A percentile compares a stretch with the other conserved stretches of the same genome.
phyloP scores from a whole-genome alignment of 768 basidiomycete species.

The Pholiota molesta region DNA sequence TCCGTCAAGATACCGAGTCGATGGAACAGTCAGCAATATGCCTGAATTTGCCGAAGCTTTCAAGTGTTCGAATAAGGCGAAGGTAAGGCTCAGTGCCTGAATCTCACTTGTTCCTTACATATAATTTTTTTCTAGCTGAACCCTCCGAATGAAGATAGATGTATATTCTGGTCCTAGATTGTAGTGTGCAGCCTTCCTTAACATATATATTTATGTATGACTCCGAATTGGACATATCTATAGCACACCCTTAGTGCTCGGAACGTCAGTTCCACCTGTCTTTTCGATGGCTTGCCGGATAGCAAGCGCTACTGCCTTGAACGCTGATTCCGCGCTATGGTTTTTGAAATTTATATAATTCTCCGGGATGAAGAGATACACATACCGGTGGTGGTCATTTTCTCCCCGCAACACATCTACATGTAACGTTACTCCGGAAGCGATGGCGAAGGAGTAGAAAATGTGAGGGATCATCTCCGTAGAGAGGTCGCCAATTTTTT shows the following conservation, averaged over 20 bases:
- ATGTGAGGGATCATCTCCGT: slow-evolving; percentile 99
- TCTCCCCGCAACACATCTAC: slow-evolving; percentile 93
- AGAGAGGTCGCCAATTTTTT: slow-evolving; percentile 93
- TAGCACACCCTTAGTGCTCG: slow-evolving; percentile 96
- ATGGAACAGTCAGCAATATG: slow-evolving; percentile 86
- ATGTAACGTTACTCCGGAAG: slow-evolving; percentile 91
- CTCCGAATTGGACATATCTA: slow-evolving; percentile 23
- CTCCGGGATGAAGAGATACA: neutral
- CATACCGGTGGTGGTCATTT: slow-evolving; percentile 97
- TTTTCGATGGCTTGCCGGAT: slow-evolving; percentile 92
- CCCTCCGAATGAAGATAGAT: slow-evolving; percentile 77
- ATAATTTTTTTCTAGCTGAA: slow-evolving; percentile 56
- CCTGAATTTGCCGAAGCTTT: slow-evolving; percentile 90
- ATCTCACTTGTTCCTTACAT: neutral
- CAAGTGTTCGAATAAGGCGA: slow-evolving; percentile 74
- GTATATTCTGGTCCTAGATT: slow-evolving; percentile 74
- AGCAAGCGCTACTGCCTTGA: slow-evolving; percentile 96
- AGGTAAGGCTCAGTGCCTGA: slow-evolving; percentile 49
- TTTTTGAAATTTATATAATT: neutral
- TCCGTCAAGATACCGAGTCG: slow-evolving; percentile 75
- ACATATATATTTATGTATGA: slow-evolving; percentile 19
- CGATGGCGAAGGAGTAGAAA: slow-evolving; percentile 97
- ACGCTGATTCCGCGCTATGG: slow-evolving; percentile 90
- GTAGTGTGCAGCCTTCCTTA: slow-evolving; percentile 1
- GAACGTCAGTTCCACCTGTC: slow-evolving; percentile 89